Evolutionary conservation across 2,329 filamentous ascomycete species (phyloP).

Genomic region (Capronia americana): DNA sequence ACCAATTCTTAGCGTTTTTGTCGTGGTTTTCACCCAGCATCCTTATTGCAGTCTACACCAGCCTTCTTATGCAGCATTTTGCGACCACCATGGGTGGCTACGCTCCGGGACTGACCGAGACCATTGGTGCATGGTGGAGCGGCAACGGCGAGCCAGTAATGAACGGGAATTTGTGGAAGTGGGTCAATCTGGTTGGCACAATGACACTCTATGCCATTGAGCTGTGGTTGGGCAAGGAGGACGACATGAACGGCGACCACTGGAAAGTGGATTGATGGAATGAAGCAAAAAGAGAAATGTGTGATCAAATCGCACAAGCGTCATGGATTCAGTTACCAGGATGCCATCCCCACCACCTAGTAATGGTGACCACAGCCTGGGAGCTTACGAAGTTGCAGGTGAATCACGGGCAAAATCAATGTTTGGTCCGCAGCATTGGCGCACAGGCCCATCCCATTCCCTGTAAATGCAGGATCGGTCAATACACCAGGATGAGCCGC

Average conservation of each 20-base stretch:
- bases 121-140: conserved; percentile 78
- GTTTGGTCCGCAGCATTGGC: background rate
- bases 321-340: background rate
- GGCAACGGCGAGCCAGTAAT: conserved; percentile 72
- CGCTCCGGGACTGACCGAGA: conserved; percentile 58
- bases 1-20: conserved; percentile 78
- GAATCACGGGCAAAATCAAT: background rate
- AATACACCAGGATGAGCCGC: background rate
- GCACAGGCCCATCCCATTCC: background rate
- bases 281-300: background rate
- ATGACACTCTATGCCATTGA: conserved; percentile 92
- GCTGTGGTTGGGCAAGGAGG: conserved; percentile 79
- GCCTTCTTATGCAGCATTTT: conserved; percentile 93
- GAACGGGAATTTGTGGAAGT: conserved; percentile 87
- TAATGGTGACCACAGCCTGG: background rate
- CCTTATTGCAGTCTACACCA: conserved; percentile 94
- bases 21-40: conserved; percentile 96
- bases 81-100: conserved; percentile 68
- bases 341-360: background rate
- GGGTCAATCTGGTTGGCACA: conserved; percentile 88
- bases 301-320: background rate
- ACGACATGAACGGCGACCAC: conserved; percentile 78
- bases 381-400: background rate
- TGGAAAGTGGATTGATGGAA: conserved; percentile 85
- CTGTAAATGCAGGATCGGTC: background rate